Conservation (phyloP, 2,329 filamentous ascomycete genomes). For the Cladosporium sphaerospermum region DNA sequence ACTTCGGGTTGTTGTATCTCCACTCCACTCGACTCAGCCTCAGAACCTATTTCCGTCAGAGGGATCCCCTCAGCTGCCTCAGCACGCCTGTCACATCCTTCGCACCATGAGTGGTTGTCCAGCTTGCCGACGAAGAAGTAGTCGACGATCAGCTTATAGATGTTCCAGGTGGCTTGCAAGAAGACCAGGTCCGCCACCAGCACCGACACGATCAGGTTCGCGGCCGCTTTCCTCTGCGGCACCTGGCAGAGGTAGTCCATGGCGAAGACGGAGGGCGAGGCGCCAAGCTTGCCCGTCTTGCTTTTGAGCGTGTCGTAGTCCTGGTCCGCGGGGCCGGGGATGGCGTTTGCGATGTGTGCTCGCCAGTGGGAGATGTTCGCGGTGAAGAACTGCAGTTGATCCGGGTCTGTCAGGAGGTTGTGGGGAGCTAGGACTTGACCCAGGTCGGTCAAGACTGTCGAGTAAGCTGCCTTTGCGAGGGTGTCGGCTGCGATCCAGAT, state of each 20-base stretch:
- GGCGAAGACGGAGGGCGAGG: slow-evolving; percentile 12
- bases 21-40: too few relatives aligned
- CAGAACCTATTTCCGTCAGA: too few relatives aligned
- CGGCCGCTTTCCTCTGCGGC: slow-evolving; percentile 14
- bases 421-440: too few relatives aligned
- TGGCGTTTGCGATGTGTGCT: slow-evolving; percentile 6
- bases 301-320: background rate
- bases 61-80: too few relatives aligned
- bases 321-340: slow-evolving; percentile 3
- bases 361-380: too few relatives aligned
- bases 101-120: background rate
- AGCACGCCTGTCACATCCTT: background rate
- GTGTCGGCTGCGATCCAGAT: too few relatives aligned
- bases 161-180: slow-evolving; percentile 16
- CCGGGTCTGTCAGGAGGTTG: too few relatives aligned
- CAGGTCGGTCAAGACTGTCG: too few relatives aligned
- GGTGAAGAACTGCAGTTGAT: too few relatives aligned
- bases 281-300: slow-evolving; percentile 6
- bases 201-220: slow-evolving; percentile 15
- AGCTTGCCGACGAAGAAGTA: background rate
- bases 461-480: too few relatives aligned
- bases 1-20: too few relatives aligned
- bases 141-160: slow-evolving; percentile 11
- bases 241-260: slow-evolving; percentile 18
- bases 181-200: slow-evolving; percentile 18